Conservation (phyloP, 441 rosid species). For the Lepidium campestre region DNA sequence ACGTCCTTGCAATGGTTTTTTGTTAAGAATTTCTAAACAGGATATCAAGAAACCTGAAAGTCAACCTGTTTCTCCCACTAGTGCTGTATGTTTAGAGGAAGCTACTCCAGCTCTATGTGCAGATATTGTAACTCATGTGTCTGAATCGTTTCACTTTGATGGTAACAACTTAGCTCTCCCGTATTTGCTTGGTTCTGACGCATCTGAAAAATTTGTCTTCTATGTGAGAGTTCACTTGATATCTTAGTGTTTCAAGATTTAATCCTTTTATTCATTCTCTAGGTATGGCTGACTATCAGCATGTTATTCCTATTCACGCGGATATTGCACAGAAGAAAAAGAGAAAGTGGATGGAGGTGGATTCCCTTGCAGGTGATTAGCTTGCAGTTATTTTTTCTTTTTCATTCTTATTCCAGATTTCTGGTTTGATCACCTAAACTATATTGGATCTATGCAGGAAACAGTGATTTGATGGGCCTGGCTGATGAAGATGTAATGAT, state of each 20-base stretch:
- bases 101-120: slow-evolving; percentile 43
- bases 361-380: slow-evolving; percentile 46
- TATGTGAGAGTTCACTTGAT: slow-evolving; percentile 7
- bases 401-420: neutral
- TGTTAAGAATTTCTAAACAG: slow-evolving; percentile 57
- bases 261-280: slow-evolving; percentile 36
- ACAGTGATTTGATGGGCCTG: slow-evolving; percentile 53
- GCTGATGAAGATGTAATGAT: slow-evolving; percentile 84
- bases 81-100: slow-evolving; percentile 26
- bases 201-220: neutral
- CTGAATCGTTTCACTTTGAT: slow-evolving; percentile 74
- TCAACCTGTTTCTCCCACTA: slow-evolving; percentile 17
- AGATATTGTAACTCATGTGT: slow-evolving; percentile 64
- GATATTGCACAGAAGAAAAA: slow-evolving; percentile 64
- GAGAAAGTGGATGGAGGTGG: slow-evolving; percentile 60
- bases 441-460: slow-evolving; percentile 31
- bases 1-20: slow-evolving; percentile 46
- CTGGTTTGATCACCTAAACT: neutral
- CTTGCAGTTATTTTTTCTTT: neutral
- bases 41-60: slow-evolving; percentile 27
- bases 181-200: neutral
- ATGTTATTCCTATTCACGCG: slow-evolving; percentile 91
- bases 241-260: neutral
- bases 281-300: slow-evolving; percentile 99
- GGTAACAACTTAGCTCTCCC: slow-evolving; percentile 39